Base-by-base conservation (phyloP, 2,329 filamentous ascomycete genomes). In the Elsinoe australis region DNA sequence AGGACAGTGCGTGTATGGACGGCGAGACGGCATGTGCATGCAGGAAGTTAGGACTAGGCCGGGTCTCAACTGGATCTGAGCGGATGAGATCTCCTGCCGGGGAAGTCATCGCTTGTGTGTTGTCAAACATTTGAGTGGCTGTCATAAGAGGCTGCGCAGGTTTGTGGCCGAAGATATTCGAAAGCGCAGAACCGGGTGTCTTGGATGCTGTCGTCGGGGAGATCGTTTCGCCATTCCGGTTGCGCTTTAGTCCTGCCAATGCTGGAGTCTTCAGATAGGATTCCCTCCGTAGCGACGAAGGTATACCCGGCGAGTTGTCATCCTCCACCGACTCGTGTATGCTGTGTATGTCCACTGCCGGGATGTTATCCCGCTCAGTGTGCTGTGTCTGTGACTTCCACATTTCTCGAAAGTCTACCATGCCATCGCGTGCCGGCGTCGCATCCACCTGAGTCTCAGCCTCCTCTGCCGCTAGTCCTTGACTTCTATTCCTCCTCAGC, bases 91-190 rank as follows among this genome's bases (percentile, higher is more conserved):
- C 64, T 14, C 60, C 55, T 3, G 62, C 53, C 14, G 70, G 69
- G 18, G 70, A 72, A 0, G 70, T 71, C 14, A 60, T 61, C 17
- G 65, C 67, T 52, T 71, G 71, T 1, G 69, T 72, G 19, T 66
- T 64, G 42, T 67, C 61, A 54, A 71, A 73, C 9, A 67, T 59
- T 50, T 73, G 70, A 5, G 69, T 71, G 19, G 69, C 60, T 28
- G 66, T 69, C 58, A 73, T 61, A 2, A 53, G 42, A 33, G 57
- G 55, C n/a, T 52, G 60, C 14, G 61, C 61, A 5, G 61, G 56
- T n/a, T 53, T 58, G 26, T 58, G 55, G 9, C 58, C 62, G 54
- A 68, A 68, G 15, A 68, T 59, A 14, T 67, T 61, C 3, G 62
- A 63, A 28, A 65, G 54, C 14, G 50, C 52, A 5, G 52, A 54